These are phyloP conservation scores for Hortiboletus flavorubellus DNA, from an alignment of 768 basidiomycete genomes.

Conservation along the genomic window DNA sequence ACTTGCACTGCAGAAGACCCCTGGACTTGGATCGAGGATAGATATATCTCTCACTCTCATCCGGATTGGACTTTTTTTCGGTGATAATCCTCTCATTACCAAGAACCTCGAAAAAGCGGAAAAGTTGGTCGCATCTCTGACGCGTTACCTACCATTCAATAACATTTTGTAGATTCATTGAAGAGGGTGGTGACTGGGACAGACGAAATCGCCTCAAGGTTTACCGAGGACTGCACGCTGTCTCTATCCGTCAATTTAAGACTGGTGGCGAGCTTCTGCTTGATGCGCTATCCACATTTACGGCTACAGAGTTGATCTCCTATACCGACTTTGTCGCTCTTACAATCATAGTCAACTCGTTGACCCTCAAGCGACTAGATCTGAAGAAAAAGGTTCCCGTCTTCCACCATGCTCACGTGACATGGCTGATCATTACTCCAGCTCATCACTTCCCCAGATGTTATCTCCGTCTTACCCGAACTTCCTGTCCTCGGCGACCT, in stretches of 20 bases:
- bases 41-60: slow-evolving; percentile 89
- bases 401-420: neutral
- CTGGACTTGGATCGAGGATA: slow-evolving; percentile 89
- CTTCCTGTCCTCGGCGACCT: slow-evolving; percentile 80
- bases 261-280: slow-evolving; percentile 80
- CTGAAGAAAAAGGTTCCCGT: slow-evolving; percentile 80
- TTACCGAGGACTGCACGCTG: slow-evolving; percentile 80
- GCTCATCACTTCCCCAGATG: slow-evolving; percentile 86
- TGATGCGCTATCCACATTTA: slow-evolving; percentile 92
- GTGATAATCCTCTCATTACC: slow-evolving; percentile 68
- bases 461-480: slow-evolving; percentile 79
- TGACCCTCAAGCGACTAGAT: slow-evolving; percentile 77
- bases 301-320: slow-evolving; percentile 81
- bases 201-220: slow-evolving; percentile 95
- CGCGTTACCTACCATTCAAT: neutral
- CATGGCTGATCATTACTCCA: slow-evolving; percentile 29
- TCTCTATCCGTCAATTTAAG: slow-evolving; percentile 90
- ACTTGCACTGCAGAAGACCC: slow-evolving; percentile 84
- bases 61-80: slow-evolving; percentile 88
- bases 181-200: slow-evolving; percentile 98
- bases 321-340: slow-evolving; percentile 91
- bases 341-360: slow-evolving; percentile 73
- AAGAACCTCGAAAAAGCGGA: slow-evolving; percentile 76
- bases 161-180: slow-evolving; percentile 61
- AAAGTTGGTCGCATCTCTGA: slow-evolving; percentile 49